phyloP scores from a whole-genome alignment of 345 rosid species.

The Brassica carinata region DNA sequence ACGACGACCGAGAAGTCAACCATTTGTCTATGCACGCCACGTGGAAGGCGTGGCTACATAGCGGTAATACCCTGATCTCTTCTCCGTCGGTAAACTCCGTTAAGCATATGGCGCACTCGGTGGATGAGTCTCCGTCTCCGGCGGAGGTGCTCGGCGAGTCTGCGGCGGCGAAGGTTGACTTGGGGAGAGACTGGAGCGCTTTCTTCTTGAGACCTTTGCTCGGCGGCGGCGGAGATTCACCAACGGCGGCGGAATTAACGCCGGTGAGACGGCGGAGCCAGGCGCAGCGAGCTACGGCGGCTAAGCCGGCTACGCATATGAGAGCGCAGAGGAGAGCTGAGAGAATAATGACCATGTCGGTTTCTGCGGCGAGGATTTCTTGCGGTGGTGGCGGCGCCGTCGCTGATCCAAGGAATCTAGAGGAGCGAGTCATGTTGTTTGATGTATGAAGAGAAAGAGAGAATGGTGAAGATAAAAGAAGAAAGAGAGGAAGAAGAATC shows the following conservation, averaged over 20 bases:
- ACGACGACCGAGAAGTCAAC: constrained; percentile 60
- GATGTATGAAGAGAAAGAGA: not conserved
- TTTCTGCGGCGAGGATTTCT: constrained; percentile 50
- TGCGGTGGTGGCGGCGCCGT: constrained; percentile 46
- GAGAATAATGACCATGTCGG: constrained; percentile 66
- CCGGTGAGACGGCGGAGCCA: constrained; percentile 56
- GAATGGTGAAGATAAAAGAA: not conserved
- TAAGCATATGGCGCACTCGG: constrained; percentile 67
- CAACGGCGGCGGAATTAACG: constrained; percentile 10
- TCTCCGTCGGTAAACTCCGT: constrained; percentile 57
- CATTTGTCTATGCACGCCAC: constrained; percentile 67
- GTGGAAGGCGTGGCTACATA: constrained; percentile 66
- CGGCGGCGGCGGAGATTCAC: constrained; percentile 37
- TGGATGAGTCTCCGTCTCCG: constrained; percentile 24
- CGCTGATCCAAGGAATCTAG: constrained; percentile 43
- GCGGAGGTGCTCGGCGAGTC: constrained; percentile 9
- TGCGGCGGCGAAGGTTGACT: constrained; percentile 47
- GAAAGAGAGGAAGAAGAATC: constrained; percentile 24
- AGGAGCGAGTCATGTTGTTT: constrained; percentile 42
- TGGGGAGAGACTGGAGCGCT: constrained; percentile 63
- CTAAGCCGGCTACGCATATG: constrained; percentile 67
- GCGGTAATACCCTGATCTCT: constrained; percentile 58
- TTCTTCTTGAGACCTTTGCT: constrained; percentile 79
- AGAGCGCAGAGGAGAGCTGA: constrained; percentile 79
- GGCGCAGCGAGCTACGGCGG: constrained; percentile 72